Evolutionary conservation across 1,284 basidiomycete species (phyloP).

Genomic region (Fomitiporia mediterranea): DNA sequence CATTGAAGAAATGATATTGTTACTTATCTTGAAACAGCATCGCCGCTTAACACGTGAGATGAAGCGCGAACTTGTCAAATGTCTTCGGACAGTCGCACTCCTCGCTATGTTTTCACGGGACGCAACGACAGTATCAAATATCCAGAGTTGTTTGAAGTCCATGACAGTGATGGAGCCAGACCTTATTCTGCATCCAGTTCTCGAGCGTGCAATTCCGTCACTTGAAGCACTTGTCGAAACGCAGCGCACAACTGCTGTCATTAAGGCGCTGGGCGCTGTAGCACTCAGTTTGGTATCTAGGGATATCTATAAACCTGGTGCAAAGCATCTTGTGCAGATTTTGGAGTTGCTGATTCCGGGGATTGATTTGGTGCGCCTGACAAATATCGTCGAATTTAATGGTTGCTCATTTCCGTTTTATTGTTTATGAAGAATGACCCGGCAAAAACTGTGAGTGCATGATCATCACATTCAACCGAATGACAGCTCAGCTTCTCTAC

Average conservation of each 20-base stretch:
- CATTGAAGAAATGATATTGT: not conserved
- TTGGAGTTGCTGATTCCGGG: constrained; percentile 86
- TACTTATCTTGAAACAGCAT: constrained; percentile 38
- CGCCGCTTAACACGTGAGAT: constrained; percentile 77
- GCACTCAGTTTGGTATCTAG: constrained; percentile 77
- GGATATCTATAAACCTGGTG: constrained; percentile 72
- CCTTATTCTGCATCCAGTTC: constrained; percentile 77
- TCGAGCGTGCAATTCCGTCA: constrained; percentile 84
- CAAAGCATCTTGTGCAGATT: constrained; percentile 79
- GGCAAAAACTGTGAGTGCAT: constrained; percentile 68
- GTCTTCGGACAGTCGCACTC: constrained; percentile 77
- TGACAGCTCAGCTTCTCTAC: too few species aligned
- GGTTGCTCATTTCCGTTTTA: constrained; percentile 10
- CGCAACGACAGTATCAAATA: constrained; percentile 55
- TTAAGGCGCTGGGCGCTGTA: constrained; percentile 80
- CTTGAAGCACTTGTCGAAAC: constrained; percentile 89
- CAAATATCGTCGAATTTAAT: not conserved
- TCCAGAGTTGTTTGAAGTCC: constrained; percentile 67
- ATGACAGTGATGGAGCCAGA: constrained; percentile 86
- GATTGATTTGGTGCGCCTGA: constrained; percentile 61
- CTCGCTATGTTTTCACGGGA: constrained; percentile 91
- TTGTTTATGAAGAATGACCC: constrained; percentile 68
- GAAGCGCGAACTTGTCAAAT: constrained; percentile 82
- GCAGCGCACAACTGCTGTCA: constrained; percentile 79
- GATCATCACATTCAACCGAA: too few species aligned